Evolutionary conservation across 2,329 filamentous ascomycete species (phyloP).

Genomic region (Diplodia scrobiculata): DNA sequence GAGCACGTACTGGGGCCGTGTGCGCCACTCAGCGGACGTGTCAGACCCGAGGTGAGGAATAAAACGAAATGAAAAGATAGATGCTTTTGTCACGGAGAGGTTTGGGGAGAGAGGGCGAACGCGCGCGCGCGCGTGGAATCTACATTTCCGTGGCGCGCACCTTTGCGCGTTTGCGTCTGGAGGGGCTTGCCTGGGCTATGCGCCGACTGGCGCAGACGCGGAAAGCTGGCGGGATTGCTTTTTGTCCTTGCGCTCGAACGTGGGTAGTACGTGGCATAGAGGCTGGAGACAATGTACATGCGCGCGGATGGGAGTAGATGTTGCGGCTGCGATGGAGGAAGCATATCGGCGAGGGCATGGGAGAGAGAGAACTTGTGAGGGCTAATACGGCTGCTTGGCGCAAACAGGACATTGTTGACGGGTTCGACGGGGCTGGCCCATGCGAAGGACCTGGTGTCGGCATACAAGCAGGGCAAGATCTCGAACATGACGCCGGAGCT

Average conservation of each 20-base stretch:
- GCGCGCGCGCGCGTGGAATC: no score
- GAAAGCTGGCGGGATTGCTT: not conserved
- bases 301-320: not conserved
- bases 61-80: slow-evolving; percentile 20
- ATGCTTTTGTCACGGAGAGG: not conserved
- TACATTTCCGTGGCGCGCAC: no score
- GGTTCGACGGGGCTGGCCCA: slow-evolving; percentile 76
- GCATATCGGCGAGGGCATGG: not conserved
- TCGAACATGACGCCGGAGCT: slow-evolving; percentile 82
- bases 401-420: slow-evolving; percentile 78
- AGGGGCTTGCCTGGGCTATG: not conserved
- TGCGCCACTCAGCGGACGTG: slow-evolving; percentile 83
- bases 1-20: slow-evolving; percentile 90
- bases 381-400: slow-evolving; percentile 9
- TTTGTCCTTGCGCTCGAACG: not conserved
- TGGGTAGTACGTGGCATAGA: not conserved
- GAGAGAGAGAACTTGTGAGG: not conserved
- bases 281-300: not conserved
- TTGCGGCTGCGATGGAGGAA: not conserved
- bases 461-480: slow-evolving; percentile 84
- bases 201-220: not conserved
- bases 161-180: no score
- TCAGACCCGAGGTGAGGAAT: slow-evolving; percentile 87
- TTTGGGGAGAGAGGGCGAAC: no score
- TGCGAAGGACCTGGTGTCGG: slow-evolving; percentile 77